A percentile compares a stretch with the other conserved stretches of the same genome.
Evolutionary conservation across 306 rosid species (phyloP).

Genomic region (Arachis hypogaea): DNA sequence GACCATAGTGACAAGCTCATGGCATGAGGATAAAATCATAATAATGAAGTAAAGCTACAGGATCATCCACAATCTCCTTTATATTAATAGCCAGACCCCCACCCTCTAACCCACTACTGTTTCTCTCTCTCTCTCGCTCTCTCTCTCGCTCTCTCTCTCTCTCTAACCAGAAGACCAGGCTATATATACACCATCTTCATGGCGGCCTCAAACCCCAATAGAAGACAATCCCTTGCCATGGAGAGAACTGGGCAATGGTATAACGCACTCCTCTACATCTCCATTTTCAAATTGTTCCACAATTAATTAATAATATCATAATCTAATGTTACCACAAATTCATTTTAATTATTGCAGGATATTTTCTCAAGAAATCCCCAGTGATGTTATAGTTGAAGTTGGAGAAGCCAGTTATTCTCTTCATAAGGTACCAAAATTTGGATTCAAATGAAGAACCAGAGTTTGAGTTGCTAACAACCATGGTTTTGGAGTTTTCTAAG

Average conservation of each 20-base stretch:
- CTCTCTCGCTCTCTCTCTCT: too few species aligned
- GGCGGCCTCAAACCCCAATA: constrained; percentile 55
- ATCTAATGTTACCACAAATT: background rate
- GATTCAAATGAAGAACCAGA: too few species aligned
- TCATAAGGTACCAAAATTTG: constrained; percentile 64
- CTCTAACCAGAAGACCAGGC: constrained; percentile 30
- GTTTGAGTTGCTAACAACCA: too few species aligned
- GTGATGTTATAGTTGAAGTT: constrained; percentile 67
- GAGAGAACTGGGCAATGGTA: constrained; percentile 96
- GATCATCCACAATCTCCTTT: constrained; percentile 19
- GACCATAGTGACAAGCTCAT: constrained; percentile 37
- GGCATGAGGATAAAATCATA: constrained; percentile 16
- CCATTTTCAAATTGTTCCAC: background rate
- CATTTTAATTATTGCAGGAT: constrained; percentile 52
- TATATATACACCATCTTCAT: constrained; percentile 34
- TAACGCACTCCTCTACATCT: constrained; percentile 24
- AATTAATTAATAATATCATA: background rate
- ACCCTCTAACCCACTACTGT: constrained; percentile 13
- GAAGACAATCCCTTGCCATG: constrained; percentile 76
- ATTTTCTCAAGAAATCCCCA: constrained; percentile 77
- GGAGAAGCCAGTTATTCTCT: constrained; percentile 79
- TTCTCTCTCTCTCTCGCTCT: too few species aligned
- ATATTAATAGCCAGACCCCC: constrained; percentile 29
- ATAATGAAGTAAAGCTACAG: constrained; percentile 31
- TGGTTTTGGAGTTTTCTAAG: too few species aligned